Base-by-base conservation (phyloP, 306 rosid species). In the Gynostemma pentaphyllum region DNA sequence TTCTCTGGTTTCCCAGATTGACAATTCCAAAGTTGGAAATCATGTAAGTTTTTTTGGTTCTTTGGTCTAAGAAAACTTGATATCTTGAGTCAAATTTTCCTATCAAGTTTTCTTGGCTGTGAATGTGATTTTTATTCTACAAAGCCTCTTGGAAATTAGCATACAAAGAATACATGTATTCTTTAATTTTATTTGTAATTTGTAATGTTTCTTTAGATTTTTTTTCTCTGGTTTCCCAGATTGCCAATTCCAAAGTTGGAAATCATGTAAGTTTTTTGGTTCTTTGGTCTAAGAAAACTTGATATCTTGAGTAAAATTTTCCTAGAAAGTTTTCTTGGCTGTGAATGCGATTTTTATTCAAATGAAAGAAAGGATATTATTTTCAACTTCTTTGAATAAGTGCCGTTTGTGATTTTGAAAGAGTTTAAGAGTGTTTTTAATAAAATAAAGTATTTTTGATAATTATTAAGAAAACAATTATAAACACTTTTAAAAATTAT, bases 71-170 rank as follows among this genome's bases (percentile, higher is more conserved):
- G 32, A 15, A 2, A 53, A 26, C 22, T 53, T 53, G 22, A 53
- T 28, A 9, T 5, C 28, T 21, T 27, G 12, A 7, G 19, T 26
- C 59, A 24, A 27, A 26, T 24, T 51, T 51, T 26, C 18, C 21
- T 12, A 52, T 52, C 59, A 48, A 48, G 54, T 10, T 22, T 48
- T 48, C n/a, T 0, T 21, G 13, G n/a, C 26, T 46, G 46, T 34
- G 9, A n/a, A n/a, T n/a, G n/a, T n/a, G n/a, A n/a, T n/a, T n/a
- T n/a, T n/a, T n/a, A n/a, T n/a, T n/a, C n/a, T n/a, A n/a, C n/a
- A 55, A 80, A 46, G 67, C 70, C 80, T 69, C 83, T 79, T 59
- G 90, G 84, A 23, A 50, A 5, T 50, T 9, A 0, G 3, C 1
- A 26, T 4, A 26, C 2, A 49, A 48, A 48, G 5, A 48, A 4